Conservation (phyloP, 768 basidiomycete species). For the Phanerochaete carnosa region DNA sequence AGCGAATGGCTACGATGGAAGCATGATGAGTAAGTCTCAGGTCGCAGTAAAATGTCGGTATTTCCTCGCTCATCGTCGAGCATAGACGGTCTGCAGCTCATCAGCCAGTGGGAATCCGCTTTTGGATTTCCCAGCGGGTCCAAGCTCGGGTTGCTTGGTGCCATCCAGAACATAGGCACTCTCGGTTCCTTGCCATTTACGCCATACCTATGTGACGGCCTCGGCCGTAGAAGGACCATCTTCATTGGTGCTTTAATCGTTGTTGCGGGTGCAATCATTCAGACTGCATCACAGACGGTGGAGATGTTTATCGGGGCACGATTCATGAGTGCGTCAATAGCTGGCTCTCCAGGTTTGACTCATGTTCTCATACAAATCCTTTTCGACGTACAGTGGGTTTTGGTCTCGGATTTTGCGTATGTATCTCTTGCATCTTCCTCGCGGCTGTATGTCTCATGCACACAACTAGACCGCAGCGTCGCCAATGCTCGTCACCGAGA, state of each 20-base stretch:
- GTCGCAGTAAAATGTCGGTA: constrained; percentile 9
- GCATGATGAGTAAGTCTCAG: constrained; percentile 80
- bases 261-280: constrained; percentile 62
- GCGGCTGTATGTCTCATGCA: neutral
- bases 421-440: constrained; percentile 59
- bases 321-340: constrained; percentile 27
- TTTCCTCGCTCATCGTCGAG: neutral
- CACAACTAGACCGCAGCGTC: constrained; percentile 52
- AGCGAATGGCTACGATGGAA: constrained; percentile 73
- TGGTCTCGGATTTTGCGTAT: neutral
- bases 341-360: no score
- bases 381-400: neutral
- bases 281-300: constrained; percentile 66
- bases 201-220: constrained; percentile 66
- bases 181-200: constrained; percentile 67
- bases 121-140: constrained; percentile 54
- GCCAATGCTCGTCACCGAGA: constrained; percentile 80
- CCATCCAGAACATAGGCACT: constrained; percentile 75
- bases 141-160: constrained; percentile 65
- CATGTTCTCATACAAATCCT: neutral
- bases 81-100: constrained; percentile 2
- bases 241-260: constrained; percentile 69
- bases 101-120: constrained; percentile 58
- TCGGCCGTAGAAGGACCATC: constrained; percentile 65
- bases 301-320: constrained; percentile 82